These are phyloP conservation scores for Meira miltonrushii DNA, from an alignment of 1,284 basidiomycete species.

Conservation along the genomic window DNA sequence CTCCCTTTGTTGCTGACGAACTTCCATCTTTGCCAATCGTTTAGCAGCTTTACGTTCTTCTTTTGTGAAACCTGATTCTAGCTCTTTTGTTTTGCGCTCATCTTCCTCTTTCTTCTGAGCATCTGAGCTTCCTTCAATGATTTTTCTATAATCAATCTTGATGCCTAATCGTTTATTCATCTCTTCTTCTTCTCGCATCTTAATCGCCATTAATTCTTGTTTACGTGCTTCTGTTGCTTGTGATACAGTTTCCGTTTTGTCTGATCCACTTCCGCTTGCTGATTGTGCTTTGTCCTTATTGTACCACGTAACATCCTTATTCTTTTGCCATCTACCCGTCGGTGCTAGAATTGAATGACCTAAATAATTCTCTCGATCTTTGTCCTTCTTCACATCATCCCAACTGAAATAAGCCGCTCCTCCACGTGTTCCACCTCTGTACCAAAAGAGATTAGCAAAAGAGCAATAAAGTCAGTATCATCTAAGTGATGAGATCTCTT, in stretches of 20 bases:
- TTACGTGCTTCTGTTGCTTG: slow-evolving; percentile 23
- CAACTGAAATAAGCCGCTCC: slow-evolving; percentile 48
- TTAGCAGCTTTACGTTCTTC: slow-evolving; percentile 31
- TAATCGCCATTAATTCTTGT: slow-evolving; percentile 38
- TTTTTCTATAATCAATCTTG: not conserved
- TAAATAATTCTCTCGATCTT: slow-evolving; percentile 50
- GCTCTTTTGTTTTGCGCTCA: not conserved
- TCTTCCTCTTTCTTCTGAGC: not conserved
- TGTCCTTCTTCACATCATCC: slow-evolving; percentile 43
- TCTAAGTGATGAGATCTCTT: not conserved
- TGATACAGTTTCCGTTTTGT: slow-evolving; percentile 3
- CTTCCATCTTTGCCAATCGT: slow-evolving; percentile 24
- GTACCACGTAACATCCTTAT: slow-evolving; percentile 50
- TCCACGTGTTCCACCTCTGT: slow-evolving; percentile 41
- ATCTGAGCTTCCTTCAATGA: not conserved
- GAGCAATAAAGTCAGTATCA: not conserved
- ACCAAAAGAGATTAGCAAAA: not conserved
- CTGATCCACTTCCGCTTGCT: not conserved
- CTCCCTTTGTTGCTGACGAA: slow-evolving; percentile 15
- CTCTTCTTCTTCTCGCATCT: slow-evolving; percentile 41
- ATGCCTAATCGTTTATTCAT: slow-evolving; percentile 35
- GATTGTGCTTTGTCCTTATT: slow-evolving; percentile 31
- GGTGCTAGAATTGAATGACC: slow-evolving; percentile 49
- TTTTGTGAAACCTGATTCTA: slow-evolving; percentile 21
- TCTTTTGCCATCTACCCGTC: slow-evolving; percentile 48